Evolutionary conservation across 371 early-diverging fungal genomes (phyloP).

Genomic region (Parasitella parasitica): DNA sequence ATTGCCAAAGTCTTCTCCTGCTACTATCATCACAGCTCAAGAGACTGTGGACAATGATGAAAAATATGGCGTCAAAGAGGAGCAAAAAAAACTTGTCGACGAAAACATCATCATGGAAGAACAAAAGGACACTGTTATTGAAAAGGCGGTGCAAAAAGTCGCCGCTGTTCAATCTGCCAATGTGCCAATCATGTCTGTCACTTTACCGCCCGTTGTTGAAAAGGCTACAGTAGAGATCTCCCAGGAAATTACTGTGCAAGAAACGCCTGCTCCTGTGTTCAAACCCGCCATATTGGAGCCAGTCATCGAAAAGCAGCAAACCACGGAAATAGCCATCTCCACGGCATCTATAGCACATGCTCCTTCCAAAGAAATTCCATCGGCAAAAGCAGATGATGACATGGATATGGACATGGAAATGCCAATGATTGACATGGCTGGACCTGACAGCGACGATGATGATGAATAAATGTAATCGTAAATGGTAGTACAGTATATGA

Average conservation of each 20-base stretch:
- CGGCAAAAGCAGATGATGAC: neutral
- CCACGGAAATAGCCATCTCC: neutral
- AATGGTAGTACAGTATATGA: too few species aligned
- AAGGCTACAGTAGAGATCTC: neutral
- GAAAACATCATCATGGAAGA: slow-evolving; percentile 4
- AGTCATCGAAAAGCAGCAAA: neutral
- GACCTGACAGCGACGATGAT: slow-evolving; percentile 39
- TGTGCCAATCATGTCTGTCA: slow-evolving; percentile 5
- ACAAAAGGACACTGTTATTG: neutral
- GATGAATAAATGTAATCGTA: too few species aligned
- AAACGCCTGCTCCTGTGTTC: neutral
- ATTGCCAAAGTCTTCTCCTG: slow-evolving; percentile 21
- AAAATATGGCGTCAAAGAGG: too few species aligned
- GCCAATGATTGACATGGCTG: slow-evolving; percentile 45
- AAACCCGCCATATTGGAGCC: neutral
- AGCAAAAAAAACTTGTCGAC: neutral
- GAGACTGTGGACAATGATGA: slow-evolving; percentile 9
- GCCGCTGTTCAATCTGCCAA: neutral
- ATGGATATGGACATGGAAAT: slow-evolving; percentile 39
- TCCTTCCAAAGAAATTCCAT: neutral
- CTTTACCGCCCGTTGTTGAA: neutral
- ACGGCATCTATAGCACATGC: neutral
- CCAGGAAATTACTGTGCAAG: neutral
- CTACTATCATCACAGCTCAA: slow-evolving; percentile 21
- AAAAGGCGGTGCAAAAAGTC: neutral